Evolutionary conservation across 176 grass and related monocot species (phyloP), one percentile per base, ranked within the genome.

Genomic region (Hordeum marinum): DNA sequence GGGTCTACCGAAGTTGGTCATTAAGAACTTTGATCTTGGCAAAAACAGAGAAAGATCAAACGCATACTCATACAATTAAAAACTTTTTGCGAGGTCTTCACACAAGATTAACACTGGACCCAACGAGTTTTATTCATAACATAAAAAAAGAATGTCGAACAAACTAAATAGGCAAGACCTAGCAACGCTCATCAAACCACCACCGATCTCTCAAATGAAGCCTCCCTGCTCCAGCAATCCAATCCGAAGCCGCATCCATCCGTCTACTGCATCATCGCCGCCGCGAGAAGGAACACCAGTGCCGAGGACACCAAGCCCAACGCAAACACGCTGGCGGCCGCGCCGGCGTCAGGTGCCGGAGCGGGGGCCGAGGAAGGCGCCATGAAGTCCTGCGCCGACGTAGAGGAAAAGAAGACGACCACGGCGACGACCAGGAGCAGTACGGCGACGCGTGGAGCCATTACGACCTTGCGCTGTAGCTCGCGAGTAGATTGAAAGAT

Each of bases 361-460:
- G 87, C 77, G 0, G 87, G 87, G 3, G 77, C 62, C 1, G 82
- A 85, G 3, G 82, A 66, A 5, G 87, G 87, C 11, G 82, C 77
- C 76, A 1, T 58, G 82, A 61, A 61, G 14, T 52, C 82, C 82
- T 89, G 62, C 39, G 77, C 77, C 8, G 77, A 46, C 1, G 61
- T 82, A 9, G 76, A 13, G 66, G 74, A 11, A 1, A 55, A 29
- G 26, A 83, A 20, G 31, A 42, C 40, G 46, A 68, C 75, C 59
- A 60, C 27, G 48, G 82, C n/a, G n/a, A n/a, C n/a, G n/a, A n/a
- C 69, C 24, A 76, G 5, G 29, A 89, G 50, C 27, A 80, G 36
- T 7, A 18, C 60, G 17, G 77, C 75, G 9, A 35, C n/a, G 61
- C 82, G 82, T 15, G 87, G 61, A 76, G 87, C 82, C 87, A 89